phyloP scores from a whole-genome alignment of 441 rosid genomes.

The Aquilaria agallochum region DNA sequence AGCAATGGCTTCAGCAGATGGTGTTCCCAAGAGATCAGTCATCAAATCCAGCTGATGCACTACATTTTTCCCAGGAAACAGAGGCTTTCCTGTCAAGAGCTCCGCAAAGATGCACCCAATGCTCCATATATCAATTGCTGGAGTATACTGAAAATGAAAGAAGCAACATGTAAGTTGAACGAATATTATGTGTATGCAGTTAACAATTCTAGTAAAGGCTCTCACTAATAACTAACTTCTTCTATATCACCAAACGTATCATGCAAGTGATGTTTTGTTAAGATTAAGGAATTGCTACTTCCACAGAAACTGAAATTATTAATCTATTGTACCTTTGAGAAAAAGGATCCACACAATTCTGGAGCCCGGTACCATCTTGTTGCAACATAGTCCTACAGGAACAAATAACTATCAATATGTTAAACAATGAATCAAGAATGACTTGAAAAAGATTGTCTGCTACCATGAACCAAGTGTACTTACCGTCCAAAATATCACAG shows the following conservation, averaged over 20 bases:
- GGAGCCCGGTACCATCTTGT: conserved; percentile 94
- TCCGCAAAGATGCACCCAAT: conserved; percentile 97
- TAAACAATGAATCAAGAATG: neutral
- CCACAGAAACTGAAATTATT: conserved; percentile 16
- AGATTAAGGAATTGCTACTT: conserved; percentile 6
- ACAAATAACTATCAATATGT: neutral
- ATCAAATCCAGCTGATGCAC: conserved; percentile 86
- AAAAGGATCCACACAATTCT: conserved; percentile 85
- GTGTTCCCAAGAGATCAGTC: conserved; percentile 90
- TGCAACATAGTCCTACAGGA: conserved; percentile 75
- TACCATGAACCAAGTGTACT: conserved; percentile 11
- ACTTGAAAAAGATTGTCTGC: too few species aligned
- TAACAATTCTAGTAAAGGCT: too few species aligned
- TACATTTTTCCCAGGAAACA: conserved; percentile 87
- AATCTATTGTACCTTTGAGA: conserved; percentile 60
- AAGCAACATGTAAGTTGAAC: conserved; percentile 2
- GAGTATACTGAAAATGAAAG: conserved; percentile 61
- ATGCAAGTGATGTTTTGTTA: too few species aligned
- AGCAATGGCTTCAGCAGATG: conserved; percentile 81
- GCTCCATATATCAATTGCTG: conserved; percentile 94
- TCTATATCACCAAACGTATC: too few species aligned
- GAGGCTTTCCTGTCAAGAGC: conserved; percentile 83
- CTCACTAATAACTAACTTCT: too few species aligned
- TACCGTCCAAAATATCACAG: conserved; percentile 92
- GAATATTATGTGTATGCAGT: too few species aligned